Percentiles rank a stretch among this genome's conserved stretches.
phyloP scores from a whole-genome alignment of 2,329 filamentous ascomycete genomes.

The Ophiocordyceps polyrhachis-furcata region DNA sequence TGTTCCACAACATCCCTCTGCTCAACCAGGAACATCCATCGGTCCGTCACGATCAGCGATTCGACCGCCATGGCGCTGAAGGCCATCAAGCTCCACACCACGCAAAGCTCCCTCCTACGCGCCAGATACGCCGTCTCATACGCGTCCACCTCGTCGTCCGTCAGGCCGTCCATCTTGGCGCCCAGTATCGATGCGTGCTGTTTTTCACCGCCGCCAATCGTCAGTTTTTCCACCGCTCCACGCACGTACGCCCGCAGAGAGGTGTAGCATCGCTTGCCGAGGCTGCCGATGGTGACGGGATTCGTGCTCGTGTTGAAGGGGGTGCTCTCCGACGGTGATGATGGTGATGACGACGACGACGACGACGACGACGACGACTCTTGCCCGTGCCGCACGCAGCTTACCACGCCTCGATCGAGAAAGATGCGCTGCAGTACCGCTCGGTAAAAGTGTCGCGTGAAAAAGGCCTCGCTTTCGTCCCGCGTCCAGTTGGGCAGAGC shows the following conservation, averaged over 20 bases:
- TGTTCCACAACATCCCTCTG: conserved; percentile 49
- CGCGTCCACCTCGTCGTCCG: conserved; percentile 51
- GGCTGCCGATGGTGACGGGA: conserved; percentile 70
- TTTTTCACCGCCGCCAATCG: conserved; percentile 34
- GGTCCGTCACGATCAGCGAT: conserved; percentile 74
- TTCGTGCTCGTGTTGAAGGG: conserved; percentile 43
- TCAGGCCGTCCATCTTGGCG: conserved; percentile 47
- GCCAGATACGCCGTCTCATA: conserved; percentile 50
- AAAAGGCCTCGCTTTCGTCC: conserved; percentile 68
- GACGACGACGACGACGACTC: background rate
- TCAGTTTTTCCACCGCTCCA: conserved; percentile 62
- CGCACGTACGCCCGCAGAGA: conserved; percentile 62
- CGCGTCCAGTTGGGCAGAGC: conserved; percentile 83
- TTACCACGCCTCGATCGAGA: conserved; percentile 62
- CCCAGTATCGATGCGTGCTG: conserved; percentile 41
- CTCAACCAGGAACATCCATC: conserved; percentile 74
- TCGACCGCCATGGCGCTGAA: conserved; percentile 83
- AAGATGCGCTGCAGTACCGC: conserved; percentile 85
- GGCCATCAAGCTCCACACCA: conserved; percentile 91
- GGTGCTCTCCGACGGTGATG: conserved; percentile 8
- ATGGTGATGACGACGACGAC: too few relatives aligned
- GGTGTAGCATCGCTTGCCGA: conserved; percentile 62
- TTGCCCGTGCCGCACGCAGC: conserved; percentile 27
- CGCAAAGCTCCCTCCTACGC: conserved; percentile 62
- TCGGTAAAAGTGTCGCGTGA: conserved; percentile 83